A percentile compares a stretch with the other conserved stretches of the same genome.
Evolutionary conservation across 2,329 filamentous ascomycete species (phyloP).

Genomic region (Colletotrichum cuscutae): DNA sequence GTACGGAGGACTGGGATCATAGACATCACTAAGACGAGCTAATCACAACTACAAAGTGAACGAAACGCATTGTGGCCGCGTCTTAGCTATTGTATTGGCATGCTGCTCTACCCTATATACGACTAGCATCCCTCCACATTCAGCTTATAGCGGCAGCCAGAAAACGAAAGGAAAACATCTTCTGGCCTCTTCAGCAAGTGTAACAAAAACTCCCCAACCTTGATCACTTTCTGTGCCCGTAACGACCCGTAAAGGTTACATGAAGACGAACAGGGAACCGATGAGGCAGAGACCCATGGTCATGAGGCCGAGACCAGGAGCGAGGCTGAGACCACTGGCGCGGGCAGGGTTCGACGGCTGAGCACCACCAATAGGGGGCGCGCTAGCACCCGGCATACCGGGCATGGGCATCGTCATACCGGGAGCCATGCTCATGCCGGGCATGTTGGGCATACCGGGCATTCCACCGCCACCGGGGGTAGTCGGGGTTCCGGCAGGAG

Average conservation of each 20-base stretch:
- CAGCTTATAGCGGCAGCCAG: conserved; percentile 7
- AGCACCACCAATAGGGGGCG: conserved; percentile 7
- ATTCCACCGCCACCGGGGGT: conserved; percentile 16
- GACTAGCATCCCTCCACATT: not conserved
- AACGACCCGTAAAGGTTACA: not conserved
- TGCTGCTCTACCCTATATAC: conserved; percentile 32
- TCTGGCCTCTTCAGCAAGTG: conserved; percentile 1
- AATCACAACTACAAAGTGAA: not conserved
- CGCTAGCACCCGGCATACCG: conserved; percentile 9
- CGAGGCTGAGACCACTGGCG: not conserved
- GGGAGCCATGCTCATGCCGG: conserved; percentile 26
- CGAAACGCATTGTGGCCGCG: not conserved
- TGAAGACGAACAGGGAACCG: conserved; percentile 13
- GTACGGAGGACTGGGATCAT: not conserved
- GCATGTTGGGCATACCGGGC: conserved; percentile 22
- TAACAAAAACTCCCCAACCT: not conserved
- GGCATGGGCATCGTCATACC: conserved; percentile 30
- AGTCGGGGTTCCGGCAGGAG: not conserved
- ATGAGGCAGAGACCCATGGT: conserved; percentile 6
- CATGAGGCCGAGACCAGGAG: conserved; percentile 6
- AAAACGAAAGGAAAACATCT: not conserved
- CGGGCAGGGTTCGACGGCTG: conserved; percentile 20
- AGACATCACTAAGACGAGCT: not conserved
- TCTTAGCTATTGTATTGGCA: conserved; percentile 13
- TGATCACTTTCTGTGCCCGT: not conserved